Percentiles rank a stretch among this genome's conserved stretches.
phyloP scores from a whole-genome alignment of 768 basidiomycete species.

The Pulveroboletus sp. region DNA sequence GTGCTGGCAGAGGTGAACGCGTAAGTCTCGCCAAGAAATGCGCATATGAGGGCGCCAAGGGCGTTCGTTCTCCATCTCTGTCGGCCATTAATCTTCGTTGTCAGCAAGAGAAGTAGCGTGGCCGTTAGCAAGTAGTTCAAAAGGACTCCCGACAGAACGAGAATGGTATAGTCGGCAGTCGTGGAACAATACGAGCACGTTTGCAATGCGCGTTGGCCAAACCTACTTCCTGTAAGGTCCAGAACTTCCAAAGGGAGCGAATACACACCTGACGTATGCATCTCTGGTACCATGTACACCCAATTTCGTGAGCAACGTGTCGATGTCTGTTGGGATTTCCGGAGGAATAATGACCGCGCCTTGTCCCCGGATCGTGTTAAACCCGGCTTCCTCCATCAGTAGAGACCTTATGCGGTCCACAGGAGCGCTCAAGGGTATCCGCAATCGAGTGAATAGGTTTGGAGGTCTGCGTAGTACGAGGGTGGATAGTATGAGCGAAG shows the following conservation, averaged over 20 bases:
- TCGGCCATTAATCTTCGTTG: constrained; percentile 37
- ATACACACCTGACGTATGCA: constrained; percentile 54
- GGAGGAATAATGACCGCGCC: constrained; percentile 11
- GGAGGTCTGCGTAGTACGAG: constrained; percentile 39
- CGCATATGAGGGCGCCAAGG: constrained; percentile 46
- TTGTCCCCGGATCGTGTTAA: constrained; percentile 23
- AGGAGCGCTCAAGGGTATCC: constrained; percentile 51
- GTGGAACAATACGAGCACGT: constrained; percentile 65
- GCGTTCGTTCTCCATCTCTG: constrained; percentile 43
- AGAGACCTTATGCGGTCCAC: constrained; percentile 48
- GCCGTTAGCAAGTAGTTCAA: constrained; percentile 59
- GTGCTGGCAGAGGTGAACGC: constrained; percentile 44
- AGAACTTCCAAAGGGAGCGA: neutral
- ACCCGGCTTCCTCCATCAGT: constrained; percentile 41
- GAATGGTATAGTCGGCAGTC: constrained; percentile 56
- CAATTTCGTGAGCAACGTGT: constrained; percentile 51
- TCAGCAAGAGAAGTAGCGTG: constrained; percentile 44
- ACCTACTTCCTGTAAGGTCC: constrained; percentile 38
- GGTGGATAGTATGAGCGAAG: constrained; percentile 14
- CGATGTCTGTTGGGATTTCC: constrained; percentile 45
- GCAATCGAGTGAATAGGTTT: constrained; percentile 58
- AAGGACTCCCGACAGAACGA: constrained; percentile 49
- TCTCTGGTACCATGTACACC: constrained; percentile 54
- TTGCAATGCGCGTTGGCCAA: constrained; percentile 62
- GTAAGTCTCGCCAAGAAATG: constrained; percentile 53